Base-by-base conservation (phyloP, 1,139 yeast species). In the Debaryomycetaceae sp. region DNA sequence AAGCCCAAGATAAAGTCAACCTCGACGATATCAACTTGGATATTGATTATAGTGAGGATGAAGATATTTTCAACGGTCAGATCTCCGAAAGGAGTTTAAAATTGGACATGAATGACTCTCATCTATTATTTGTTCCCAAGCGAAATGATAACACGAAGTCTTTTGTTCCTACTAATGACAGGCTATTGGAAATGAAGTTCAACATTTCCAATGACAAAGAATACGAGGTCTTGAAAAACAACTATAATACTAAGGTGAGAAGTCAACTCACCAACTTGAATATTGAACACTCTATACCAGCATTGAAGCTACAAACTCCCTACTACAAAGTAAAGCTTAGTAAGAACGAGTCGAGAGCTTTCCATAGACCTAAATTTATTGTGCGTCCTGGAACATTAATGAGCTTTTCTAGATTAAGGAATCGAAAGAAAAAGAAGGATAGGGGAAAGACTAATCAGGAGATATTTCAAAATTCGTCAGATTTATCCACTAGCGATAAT, bases 241-340 rank as follows among this genome's bases (percentile, higher is more conserved):
- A 90, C 55, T 90, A 91, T 61, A 95, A 89, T 59, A 84, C 96
- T 40, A 91, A 89, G 69, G 89, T 93, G 34, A 83, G 99, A 62
- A 84, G 96, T 5, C 95, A 96, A 20, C 84, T 95, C 57, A 96
- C 98, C 46, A 89, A 93, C 53, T 73, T 95, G 51, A 85, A 80
- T 46, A 90, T 95, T 49, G 99, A 95, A 56, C 99, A 95, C 63
- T 81, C 97, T 0, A 76, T 83, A 56, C 96, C 97, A 2, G 97
- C 99, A 0, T 63, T 83, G 36, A 74, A 95, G 43, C 71, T 95
- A 41, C 99, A 95, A 65, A 79, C 91, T 0, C 99, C 99, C 5
- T 91, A 83, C 63, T 95, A 90, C 66, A 88, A 86, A 59, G 97
- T 91, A 27, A 81, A 76, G 49, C 69, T 90, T 36, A 71, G 85